phyloP scores from a whole-genome alignment of 495 filamentous ascomycete genomes.

The Platismatia glauca region DNA sequence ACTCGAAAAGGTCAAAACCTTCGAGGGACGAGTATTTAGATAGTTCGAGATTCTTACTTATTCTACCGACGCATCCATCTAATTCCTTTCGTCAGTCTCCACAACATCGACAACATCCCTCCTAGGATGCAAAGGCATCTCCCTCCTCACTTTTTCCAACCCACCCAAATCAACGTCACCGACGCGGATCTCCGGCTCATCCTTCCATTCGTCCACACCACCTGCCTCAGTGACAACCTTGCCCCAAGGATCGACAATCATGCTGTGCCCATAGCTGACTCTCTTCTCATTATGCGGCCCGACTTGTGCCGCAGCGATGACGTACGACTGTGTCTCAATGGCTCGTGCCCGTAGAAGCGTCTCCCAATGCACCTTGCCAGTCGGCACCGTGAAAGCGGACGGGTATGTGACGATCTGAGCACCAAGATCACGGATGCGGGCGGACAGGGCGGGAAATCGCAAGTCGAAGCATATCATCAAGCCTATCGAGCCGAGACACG shows the following conservation, averaged over 20 bases:
- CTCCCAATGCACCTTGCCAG: slow-evolving; percentile 81
- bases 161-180: slow-evolving; percentile 44
- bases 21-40: not conserved
- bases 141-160: slow-evolving; percentile 43
- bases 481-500: slow-evolving; percentile 64
- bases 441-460: slow-evolving; percentile 70
- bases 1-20: not conserved
- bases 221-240: slow-evolving; percentile 56
- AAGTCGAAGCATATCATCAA: slow-evolving; percentile 83
- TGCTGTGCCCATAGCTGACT: slow-evolving; percentile 77
- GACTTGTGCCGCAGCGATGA: slow-evolving; percentile 81
- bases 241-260: slow-evolving; percentile 87
- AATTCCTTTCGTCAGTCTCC: slow-evolving; percentile 27
- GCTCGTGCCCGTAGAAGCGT: slow-evolving; percentile 68
- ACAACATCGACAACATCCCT: slow-evolving; percentile 27
- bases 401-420: slow-evolving; percentile 81
- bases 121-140: slow-evolving; percentile 47
- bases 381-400: slow-evolving; percentile 83
- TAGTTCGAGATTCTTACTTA: not conserved
- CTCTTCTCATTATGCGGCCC: slow-evolving; percentile 71
- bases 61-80: not conserved
- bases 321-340: slow-evolving; percentile 82
- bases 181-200: slow-evolving; percentile 43
- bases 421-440: slow-evolving; percentile 55
- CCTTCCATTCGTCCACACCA: slow-evolving; percentile 35